Percentiles rank a stretch among this genome's conserved stretches.
Conservation (phyloP, 2,329 filamentous ascomycete genomes). For the Pyricularia pennisetigena region DNA sequence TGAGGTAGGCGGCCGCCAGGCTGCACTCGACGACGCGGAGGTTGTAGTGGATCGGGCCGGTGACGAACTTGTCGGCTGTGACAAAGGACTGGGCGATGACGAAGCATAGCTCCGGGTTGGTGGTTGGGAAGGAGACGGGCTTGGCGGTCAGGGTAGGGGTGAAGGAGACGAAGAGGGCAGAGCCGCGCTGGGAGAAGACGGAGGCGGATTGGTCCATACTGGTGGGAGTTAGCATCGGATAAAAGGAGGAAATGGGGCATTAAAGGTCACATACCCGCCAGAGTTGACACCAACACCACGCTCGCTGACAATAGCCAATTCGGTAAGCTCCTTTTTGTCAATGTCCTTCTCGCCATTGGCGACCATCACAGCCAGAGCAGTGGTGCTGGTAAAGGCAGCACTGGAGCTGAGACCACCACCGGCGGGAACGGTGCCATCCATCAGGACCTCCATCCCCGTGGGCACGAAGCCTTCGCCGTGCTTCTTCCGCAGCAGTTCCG, state of each 20-base stretch:
- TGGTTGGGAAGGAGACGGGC: slow-evolving; percentile 73
- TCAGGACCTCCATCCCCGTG: slow-evolving; percentile 73
- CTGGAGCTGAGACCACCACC: slow-evolving; percentile 90
- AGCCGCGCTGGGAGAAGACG: slow-evolving; percentile 79
- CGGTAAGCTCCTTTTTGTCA: slow-evolving; percentile 84
- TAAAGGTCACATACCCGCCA: slow-evolving; percentile 55
- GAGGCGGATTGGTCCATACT: slow-evolving; percentile 98
- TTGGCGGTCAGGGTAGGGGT: slow-evolving; percentile 65
- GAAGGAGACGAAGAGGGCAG: slow-evolving; percentile 86
- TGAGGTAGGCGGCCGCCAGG: slow-evolving; percentile 65
- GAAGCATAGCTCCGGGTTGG: slow-evolving; percentile 77
- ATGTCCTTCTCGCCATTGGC: slow-evolving; percentile 72
- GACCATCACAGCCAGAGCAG: slow-evolving; percentile 76
- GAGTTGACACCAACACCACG: slow-evolving; percentile 92
- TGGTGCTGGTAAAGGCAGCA: slow-evolving; percentile 86
- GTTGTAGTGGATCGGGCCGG: slow-evolving; percentile 91
- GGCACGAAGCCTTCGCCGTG: slow-evolving; percentile 52
- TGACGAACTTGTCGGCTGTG: slow-evolving; percentile 87
- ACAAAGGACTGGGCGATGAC: slow-evolving; percentile 93
- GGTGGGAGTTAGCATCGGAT: slow-evolving; percentile 6
- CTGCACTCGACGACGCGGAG: slow-evolving; percentile 93
- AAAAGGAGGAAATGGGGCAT: not conserved
- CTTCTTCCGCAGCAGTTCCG: slow-evolving; percentile 66
- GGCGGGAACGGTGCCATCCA: slow-evolving; percentile 85
- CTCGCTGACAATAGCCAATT: slow-evolving; percentile 91